Base-by-base conservation (phyloP, 2,329 filamentous ascomycete species). In the Cercospora nicotianae region DNA sequence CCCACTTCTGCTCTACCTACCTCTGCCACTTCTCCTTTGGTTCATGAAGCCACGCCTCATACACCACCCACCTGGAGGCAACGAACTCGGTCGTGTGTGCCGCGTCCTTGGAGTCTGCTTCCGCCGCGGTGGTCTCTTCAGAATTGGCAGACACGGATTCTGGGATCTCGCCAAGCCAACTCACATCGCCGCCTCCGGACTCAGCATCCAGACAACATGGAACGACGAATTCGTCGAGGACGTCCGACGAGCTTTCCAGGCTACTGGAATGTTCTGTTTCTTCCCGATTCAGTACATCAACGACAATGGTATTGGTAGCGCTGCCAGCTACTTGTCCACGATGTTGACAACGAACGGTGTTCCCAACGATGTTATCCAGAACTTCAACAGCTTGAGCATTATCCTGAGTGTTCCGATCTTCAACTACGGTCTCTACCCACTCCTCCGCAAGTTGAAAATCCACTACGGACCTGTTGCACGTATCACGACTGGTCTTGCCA, bases 221-320 rank as follows among this genome's bases (percentile, higher is more conserved):
- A 85, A 90, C 65, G 89, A 91, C 73, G 82, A 85, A 71, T 92
- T 92, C 72, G 82, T 92, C 53, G 89, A 91, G 5, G 90, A 92
- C 75, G 82, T 92, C 55, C 89, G 89, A 80, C 87, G 88, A 36
- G 85, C 86, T 3, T 68, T 69, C 64, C 70, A 71, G 18, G 67
- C 70, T 0, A 13, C 77, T 86, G 87, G 89, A 73, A 89, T 91
- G 64, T 91, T 92, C 66, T 72, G 80, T 45, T 83, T 81, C 74
- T 83, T 81, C 68, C 82, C 82, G 0, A 77, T 83, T n/a, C 82
- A 82, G 64, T 73, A 76, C 67, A 64, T 75, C 64, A 76, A 76
- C 71, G 75, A 76, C 72, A 74, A 74, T 79, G 81, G 74, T 68
- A 69, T 75, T 55, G 73, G 73, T 30, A 64, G 67, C 13, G 70